These are phyloP conservation scores for Ettlia oleoabundans DNA, from an alignment of 139 green algal species.

Conservation along the genomic window DNA sequence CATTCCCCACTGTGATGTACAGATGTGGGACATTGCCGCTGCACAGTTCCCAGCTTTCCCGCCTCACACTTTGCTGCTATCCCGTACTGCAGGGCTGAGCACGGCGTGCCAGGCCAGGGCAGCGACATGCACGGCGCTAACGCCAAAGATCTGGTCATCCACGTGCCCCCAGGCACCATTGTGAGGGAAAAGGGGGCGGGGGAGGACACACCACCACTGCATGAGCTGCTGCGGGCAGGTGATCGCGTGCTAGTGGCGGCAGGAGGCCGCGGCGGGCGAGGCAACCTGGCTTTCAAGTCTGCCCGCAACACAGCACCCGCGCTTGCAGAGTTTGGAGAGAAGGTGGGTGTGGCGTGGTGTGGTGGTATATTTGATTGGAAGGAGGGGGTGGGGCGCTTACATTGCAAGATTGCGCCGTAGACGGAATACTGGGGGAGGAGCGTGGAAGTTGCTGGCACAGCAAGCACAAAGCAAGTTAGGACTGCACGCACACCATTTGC, in stretches of 20 bases:
- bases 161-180: slow-evolving; percentile 91
- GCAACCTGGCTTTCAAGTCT: slow-evolving; percentile 95
- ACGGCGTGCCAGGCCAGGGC: slow-evolving; percentile 61
- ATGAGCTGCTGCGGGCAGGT: slow-evolving; percentile 81
- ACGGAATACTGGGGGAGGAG: no score
- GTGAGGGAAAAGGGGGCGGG: slow-evolving; percentile 70
- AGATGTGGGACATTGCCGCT: no score
- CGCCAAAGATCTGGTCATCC: slow-evolving; percentile 81
- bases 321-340: slow-evolving; percentile 74
- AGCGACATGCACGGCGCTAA: slow-evolving; percentile 77
- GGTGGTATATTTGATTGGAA: no score
- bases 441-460: no score
- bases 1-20: no score
- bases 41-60: no score
- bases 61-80: no score
- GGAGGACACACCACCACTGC: slow-evolving; percentile 60
- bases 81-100: slow-evolving; percentile 41
- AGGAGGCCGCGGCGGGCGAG: slow-evolving; percentile 89
- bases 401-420: no score
- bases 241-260: slow-evolving; percentile 79
- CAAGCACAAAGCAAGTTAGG: no score
- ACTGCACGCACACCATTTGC: no score
- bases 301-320: slow-evolving; percentile 79
- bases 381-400: no score
- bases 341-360: no score